Percentiles rank a stretch among this genome's conserved stretches.
phyloP scores from a whole-genome alignment of 1,284 basidiomycete species.

The Sanguinoderma infundibulare region DNA sequence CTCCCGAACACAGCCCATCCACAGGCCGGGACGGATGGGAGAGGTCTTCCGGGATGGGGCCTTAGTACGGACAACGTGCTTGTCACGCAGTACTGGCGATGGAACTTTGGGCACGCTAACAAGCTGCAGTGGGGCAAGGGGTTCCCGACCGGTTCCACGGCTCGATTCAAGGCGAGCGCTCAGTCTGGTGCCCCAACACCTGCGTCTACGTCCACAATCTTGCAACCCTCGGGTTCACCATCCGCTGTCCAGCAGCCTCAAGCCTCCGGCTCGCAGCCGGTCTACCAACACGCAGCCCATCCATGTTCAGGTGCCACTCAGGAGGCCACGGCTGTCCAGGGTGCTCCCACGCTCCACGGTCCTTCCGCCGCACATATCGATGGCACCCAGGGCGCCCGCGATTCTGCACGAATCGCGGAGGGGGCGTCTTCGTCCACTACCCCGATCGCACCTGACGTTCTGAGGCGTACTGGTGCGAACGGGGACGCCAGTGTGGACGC shows the following conservation, averaged over 20 bases:
- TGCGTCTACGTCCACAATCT: neutral
- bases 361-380: slow-evolving; percentile 3
- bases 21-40: neutral
- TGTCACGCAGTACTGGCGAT: neutral
- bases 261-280: neutral
- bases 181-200: neutral
- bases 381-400: neutral
- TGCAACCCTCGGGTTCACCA: neutral
- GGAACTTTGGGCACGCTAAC: neutral
- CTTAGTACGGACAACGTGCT: neutral
- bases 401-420: neutral
- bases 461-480: neutral
- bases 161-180: neutral
- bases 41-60: neutral
- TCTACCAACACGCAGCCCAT: neutral
- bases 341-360: slow-evolving; percentile 2
- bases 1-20: slow-evolving; percentile 1
- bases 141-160: neutral
- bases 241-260: neutral
- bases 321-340: neutral
- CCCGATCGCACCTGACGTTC: neutral
- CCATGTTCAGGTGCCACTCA: neutral
- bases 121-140: neutral
- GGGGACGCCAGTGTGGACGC: neutral
- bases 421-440: neutral